These are phyloP conservation scores for Leonotis leonurus DNA, from an alignment of 257 asterid genomes.

Conservation along the genomic window DNA sequence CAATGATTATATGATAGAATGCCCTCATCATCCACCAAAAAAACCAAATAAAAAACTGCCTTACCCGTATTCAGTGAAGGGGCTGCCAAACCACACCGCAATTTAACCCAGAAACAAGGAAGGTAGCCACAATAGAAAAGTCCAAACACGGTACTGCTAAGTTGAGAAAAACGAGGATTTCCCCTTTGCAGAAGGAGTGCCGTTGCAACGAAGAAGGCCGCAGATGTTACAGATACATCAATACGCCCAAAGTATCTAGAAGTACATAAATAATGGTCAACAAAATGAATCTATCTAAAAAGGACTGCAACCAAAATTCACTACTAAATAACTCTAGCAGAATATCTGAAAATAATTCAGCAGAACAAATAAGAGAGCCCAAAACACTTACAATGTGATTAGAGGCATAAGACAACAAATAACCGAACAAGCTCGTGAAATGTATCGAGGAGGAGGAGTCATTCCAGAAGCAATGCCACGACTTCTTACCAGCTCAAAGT, in stretches of 20 bases:
- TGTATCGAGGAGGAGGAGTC: constrained; percentile 95
- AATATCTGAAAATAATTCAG: too few relatives aligned
- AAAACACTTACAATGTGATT: constrained; percentile 74
- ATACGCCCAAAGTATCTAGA: constrained; percentile 80
- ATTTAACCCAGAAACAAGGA: constrained; percentile 98
- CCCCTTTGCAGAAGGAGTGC: constrained; percentile 77
- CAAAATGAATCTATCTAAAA: background rate
- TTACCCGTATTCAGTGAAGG: constrained; percentile 83
- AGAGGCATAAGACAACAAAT: constrained; percentile 81
- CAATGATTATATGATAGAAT: constrained; percentile 5
- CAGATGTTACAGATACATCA: constrained; percentile 86
- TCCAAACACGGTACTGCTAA: constrained; percentile 92
- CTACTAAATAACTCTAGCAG: too few relatives aligned
- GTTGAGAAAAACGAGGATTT: constrained; percentile 91
- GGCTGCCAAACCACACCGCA: constrained; percentile 77
- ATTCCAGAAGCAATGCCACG: constrained; percentile 91
- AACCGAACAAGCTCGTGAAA: constrained; percentile 81
- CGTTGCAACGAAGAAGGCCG: constrained; percentile 79
- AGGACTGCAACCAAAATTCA: background rate
- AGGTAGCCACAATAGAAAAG: constrained; percentile 95
- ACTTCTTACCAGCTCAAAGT: constrained; percentile 93
- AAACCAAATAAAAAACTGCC: constrained; percentile 18
- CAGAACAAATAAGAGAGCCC: constrained; percentile 11
- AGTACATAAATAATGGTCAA: constrained; percentile 15
- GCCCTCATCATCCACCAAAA: constrained; percentile 6